Percentiles rank a stretch among this genome's conserved stretches.
These are phyloP conservation scores for Cercospora sp. DNA, from an alignment of 2,329 filamentous ascomycete genomes.

Conservation along the genomic window DNA sequence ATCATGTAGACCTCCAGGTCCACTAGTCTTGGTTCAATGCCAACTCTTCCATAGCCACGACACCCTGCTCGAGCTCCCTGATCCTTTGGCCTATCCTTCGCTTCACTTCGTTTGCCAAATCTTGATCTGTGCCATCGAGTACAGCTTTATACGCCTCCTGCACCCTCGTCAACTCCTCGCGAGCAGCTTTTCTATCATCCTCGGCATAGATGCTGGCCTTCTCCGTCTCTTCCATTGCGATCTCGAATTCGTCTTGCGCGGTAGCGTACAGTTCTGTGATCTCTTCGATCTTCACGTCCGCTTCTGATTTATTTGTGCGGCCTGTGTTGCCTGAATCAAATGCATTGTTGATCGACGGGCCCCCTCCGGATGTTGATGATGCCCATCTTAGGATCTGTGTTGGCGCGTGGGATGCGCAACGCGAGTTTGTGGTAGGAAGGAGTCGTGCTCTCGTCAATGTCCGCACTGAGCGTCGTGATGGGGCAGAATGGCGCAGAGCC, in stretches of 20 bases:
- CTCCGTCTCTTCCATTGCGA: conserved; percentile 54
- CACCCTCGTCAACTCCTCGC: conserved; percentile 54
- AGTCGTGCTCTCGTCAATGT: conserved; percentile 25
- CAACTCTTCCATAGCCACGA: conserved; percentile 54
- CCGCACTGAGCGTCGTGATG: conserved; percentile 24
- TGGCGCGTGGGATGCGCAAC: conserved; percentile 32
- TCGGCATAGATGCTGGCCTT: conserved; percentile 58
- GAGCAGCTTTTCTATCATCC: conserved; percentile 55
- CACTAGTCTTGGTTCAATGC: conserved; percentile 49
- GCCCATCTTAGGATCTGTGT: conserved; percentile 32
- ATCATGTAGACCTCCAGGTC: not conserved
- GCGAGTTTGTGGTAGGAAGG: conserved; percentile 20
- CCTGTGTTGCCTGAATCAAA: not conserved
- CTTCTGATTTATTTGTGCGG: conserved; percentile 31
- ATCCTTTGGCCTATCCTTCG: conserved; percentile 54
- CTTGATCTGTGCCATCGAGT: conserved; percentile 44
- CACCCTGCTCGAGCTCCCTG: conserved; percentile 55
- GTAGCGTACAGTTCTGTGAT: conserved; percentile 46
- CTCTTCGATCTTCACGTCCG: conserved; percentile 45
- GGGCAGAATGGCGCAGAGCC: conserved; percentile 24
- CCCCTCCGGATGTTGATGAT: conserved; percentile 19
- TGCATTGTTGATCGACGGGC: not conserved
- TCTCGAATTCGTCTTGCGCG: conserved; percentile 51
- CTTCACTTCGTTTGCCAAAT: conserved; percentile 54
- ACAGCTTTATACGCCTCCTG: conserved; percentile 50